A percentile compares a stretch with the other conserved stretches of the same genome.
These are phyloP conservation scores for Penicillium rolfsii DNA, from an alignment of 2,329 filamentous ascomycete genomes.

Conservation along the genomic window DNA sequence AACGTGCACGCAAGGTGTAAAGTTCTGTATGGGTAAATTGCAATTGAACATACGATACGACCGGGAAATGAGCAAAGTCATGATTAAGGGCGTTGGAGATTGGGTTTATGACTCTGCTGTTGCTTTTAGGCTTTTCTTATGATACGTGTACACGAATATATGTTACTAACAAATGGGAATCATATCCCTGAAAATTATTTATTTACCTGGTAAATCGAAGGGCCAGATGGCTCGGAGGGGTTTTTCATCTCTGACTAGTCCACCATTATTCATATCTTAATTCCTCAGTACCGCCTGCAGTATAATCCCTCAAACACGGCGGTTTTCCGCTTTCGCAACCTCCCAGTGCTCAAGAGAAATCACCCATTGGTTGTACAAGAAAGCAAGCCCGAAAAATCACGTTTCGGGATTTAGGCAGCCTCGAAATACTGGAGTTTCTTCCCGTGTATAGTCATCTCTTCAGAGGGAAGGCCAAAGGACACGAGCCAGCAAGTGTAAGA, in stretches of 20 bases:
- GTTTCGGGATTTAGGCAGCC: too few relatives aligned
- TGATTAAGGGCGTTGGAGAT: neutral
- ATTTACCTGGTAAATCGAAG: neutral
- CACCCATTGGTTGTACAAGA: too few relatives aligned
- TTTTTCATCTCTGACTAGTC: too few relatives aligned
- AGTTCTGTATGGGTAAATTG: slow-evolving; percentile 14
- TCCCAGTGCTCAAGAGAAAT: too few relatives aligned
- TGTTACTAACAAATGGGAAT: neutral
- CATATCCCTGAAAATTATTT: neutral
- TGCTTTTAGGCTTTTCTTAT: neutral
- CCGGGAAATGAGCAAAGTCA: neutral
- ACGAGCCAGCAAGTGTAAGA: slow-evolving; percentile 38
- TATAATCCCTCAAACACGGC: too few relatives aligned
- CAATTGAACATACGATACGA: neutral
- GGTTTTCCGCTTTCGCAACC: too few relatives aligned
- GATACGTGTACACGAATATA: slow-evolving; percentile 19
- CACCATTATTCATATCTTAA: too few relatives aligned
- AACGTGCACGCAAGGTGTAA: slow-evolving; percentile 12
- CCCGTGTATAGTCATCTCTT: too few relatives aligned
- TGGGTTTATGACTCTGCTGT: neutral
- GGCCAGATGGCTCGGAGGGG: neutral
- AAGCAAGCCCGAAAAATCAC: too few relatives aligned
- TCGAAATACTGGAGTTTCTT: too few relatives aligned
- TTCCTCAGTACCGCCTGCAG: too few relatives aligned
- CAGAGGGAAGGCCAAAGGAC: too few relatives aligned